Evolutionary conservation across 2,329 filamentous ascomycete genomes (phyloP).

Genomic region (Alternaria panax): DNA sequence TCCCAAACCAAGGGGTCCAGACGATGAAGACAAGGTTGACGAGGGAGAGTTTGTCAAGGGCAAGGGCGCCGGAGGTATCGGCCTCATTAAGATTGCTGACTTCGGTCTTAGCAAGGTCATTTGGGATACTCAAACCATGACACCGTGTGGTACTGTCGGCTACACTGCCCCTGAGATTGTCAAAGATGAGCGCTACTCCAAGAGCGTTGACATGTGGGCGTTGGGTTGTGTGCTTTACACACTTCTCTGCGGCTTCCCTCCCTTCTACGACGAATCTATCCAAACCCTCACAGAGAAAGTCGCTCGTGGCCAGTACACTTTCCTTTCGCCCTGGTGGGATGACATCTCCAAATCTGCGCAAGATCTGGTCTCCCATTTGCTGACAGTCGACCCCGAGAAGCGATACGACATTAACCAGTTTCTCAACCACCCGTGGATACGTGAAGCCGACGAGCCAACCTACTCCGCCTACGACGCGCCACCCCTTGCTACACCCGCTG

Average conservation of each 20-base stretch:
- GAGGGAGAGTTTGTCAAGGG: slow-evolving; percentile 91
- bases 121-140: slow-evolving; percentile 98
- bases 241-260: slow-evolving; percentile 93
- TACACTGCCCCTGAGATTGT: slow-evolving; percentile 99
- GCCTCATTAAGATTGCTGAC: slow-evolving; percentile 95
- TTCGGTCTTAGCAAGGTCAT: slow-evolving; percentile 98
- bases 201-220: slow-evolving; percentile 99
- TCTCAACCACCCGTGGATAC: slow-evolving; percentile 93
- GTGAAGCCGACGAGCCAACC: slow-evolving; percentile 71
- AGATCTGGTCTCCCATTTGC: slow-evolving; percentile 89
- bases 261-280: slow-evolving; percentile 98
- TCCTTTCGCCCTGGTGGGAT: slow-evolving; percentile 99
- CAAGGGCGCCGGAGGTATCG: slow-evolving; percentile 86
- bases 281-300: slow-evolving; percentile 98
- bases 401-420: slow-evolving; percentile 94
- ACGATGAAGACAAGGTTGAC: slow-evolving; percentile 96
- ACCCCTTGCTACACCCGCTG: slow-evolving; percentile 72
- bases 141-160: slow-evolving; percentile 96
- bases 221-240: slow-evolving; percentile 97
- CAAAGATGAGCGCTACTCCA: slow-evolving; percentile 98
- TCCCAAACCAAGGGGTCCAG: slow-evolving; percentile 80
- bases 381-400: slow-evolving; percentile 94
- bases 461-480: slow-evolving; percentile 73
- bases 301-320: slow-evolving; percentile 94
- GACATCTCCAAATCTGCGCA: slow-evolving; percentile 95